Evolutionary conservation across 768 basidiomycete species (phyloP).

Genomic region (Boletus sp.): DNA sequence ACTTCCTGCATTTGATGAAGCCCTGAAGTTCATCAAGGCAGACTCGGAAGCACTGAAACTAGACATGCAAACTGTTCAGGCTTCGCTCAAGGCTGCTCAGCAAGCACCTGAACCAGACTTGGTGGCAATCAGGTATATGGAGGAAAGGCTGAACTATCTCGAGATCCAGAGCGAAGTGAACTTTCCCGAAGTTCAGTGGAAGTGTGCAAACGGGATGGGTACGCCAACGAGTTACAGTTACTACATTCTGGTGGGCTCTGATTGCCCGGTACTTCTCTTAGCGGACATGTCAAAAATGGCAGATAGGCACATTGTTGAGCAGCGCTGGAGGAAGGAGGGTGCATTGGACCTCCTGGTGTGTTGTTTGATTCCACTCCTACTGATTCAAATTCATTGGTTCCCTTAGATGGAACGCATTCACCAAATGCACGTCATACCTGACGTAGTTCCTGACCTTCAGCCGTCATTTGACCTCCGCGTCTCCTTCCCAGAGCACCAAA

Average conservation of each 20-base stretch:
- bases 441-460: constrained; percentile 68
- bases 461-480: constrained; percentile 77
- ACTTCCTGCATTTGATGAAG: constrained; percentile 82
- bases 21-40: constrained; percentile 62
- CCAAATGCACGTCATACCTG: constrained; percentile 90
- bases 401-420: constrained; percentile 87
- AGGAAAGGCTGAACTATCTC: constrained; percentile 55
- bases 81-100: constrained; percentile 16
- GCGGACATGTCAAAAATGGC: constrained; percentile 67
- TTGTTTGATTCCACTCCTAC: not conserved
- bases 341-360: constrained; percentile 76
- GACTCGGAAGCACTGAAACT: constrained; percentile 55
- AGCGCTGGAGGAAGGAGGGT: constrained; percentile 84
- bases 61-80: constrained; percentile 22
- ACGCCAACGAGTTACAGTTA: constrained; percentile 27
- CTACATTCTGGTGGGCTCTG: not conserved
- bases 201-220: constrained; percentile 78
- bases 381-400: not conserved
- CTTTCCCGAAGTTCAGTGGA: constrained; percentile 80
- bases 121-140: constrained; percentile 41
- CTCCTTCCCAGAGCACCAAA: constrained; percentile 42
- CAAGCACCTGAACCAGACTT: constrained; percentile 32
- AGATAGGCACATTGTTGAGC: constrained; percentile 79
- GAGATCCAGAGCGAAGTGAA: constrained; percentile 83
- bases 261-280: constrained; percentile 24